Percentiles rank a stretch among this genome's conserved stretches.
Conservation (phyloP, 1,284 basidiomycete species). For the Butyriboletus appendiculatus region DNA sequence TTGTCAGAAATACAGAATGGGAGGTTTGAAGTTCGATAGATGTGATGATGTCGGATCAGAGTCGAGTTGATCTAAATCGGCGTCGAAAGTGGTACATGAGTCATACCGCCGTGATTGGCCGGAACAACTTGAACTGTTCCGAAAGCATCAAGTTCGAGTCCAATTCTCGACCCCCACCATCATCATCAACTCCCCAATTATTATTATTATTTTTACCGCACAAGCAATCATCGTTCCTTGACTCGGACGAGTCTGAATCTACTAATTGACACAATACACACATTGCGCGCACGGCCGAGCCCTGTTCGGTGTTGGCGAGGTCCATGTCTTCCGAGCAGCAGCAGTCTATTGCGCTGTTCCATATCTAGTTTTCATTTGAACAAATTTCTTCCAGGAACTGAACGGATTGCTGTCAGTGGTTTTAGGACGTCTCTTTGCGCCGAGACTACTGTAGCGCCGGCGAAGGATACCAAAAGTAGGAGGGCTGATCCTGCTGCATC, state of each 20-base stretch:
- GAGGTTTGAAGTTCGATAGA: background rate
- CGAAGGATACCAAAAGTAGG: conserved; percentile 6
- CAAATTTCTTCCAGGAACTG: background rate
- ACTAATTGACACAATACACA: background rate
- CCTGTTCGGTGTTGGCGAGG: background rate
- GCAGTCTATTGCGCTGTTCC: background rate
- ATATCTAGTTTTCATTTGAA: background rate
- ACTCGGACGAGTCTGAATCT: background rate
- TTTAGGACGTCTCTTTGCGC: conserved; percentile 6
- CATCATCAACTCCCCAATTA: background rate
- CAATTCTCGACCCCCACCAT: background rate
- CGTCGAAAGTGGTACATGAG: background rate
- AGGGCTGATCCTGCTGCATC: conserved; percentile 18
- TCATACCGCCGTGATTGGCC: background rate
- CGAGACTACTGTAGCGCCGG: background rate
- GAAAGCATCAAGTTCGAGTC: too few relatives aligned
- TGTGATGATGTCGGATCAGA: background rate
- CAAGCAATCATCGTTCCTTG: background rate
- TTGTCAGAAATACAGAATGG: background rate
- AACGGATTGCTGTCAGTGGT: background rate
- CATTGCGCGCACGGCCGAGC: too few relatives aligned
- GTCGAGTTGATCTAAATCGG: background rate
- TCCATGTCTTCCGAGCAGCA: too few relatives aligned
- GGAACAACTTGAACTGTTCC: background rate
- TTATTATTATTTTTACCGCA: background rate